phyloP scores from a whole-genome alignment of 2,329 filamentous ascomycete genomes.

The Calonectria hawksworthii region DNA sequence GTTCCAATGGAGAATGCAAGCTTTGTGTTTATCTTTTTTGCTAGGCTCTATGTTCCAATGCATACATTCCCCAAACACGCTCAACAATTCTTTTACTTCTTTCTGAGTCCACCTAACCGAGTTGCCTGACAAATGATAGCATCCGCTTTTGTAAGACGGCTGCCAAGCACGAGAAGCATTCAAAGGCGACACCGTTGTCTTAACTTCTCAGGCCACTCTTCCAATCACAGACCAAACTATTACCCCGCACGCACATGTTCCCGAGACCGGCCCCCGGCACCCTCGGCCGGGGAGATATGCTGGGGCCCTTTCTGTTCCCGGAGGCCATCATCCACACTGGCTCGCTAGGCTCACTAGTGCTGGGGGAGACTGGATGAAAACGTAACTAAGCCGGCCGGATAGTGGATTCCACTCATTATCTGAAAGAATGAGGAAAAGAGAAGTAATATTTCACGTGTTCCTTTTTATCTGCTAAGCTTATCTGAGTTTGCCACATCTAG shows the following conservation, averaged over 20 bases:
- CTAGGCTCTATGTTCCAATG: not conserved
- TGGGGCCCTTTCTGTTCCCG: conserved; percentile 31
- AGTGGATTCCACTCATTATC: not conserved
- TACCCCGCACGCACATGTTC: conserved; percentile 48
- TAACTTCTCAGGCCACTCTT: conserved; percentile 10
- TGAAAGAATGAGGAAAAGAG: not conserved
- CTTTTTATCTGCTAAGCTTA: not conserved
- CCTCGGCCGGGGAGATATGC: conserved; percentile 37
- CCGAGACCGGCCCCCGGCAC: conserved; percentile 45
- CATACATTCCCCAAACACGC: not conserved
- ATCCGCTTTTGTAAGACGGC: not conserved
- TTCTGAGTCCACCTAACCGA: not conserved
- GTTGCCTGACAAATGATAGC: not conserved
- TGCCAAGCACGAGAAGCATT: conserved; percentile 16
- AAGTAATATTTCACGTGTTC: not conserved
- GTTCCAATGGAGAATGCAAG: conserved; percentile 2
- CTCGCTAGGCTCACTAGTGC: not conserved
- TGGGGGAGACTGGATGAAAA: not conserved
- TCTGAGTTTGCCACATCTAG: not conserved
- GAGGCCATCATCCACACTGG: not conserved
- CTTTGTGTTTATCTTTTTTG: conserved; percentile 13
- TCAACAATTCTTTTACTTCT: conserved; percentile 9
- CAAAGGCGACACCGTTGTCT: conserved; percentile 12
- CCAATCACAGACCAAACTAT: conserved; percentile 38
- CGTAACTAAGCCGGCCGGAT: not conserved